These are phyloP conservation scores for Suillus paluster DNA, from an alignment of 768 basidiomycete species.

Conservation along the genomic window DNA sequence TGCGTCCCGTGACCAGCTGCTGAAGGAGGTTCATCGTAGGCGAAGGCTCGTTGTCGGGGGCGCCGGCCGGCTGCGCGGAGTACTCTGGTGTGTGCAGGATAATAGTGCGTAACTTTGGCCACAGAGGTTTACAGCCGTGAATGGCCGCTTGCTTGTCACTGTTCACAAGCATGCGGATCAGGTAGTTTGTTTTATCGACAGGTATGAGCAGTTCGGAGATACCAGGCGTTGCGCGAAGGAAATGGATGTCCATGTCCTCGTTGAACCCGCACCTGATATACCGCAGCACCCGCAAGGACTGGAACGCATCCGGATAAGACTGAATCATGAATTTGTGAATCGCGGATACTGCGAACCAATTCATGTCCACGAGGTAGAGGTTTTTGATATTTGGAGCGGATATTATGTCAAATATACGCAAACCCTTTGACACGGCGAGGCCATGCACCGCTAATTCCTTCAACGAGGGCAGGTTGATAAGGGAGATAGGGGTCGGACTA, in stretches of 20 bases:
- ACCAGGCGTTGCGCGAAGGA: conserved; percentile 36
- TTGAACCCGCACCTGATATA: conserved; percentile 37
- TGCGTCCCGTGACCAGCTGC: conserved; percentile 27
- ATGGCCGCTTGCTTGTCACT: conserved; percentile 39
- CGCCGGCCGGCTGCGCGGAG: conserved; percentile 20
- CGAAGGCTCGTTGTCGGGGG: conserved; percentile 34
- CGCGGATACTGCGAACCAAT: conserved; percentile 25
- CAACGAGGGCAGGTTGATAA: conserved; percentile 27
- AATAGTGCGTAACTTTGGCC: conserved; percentile 27
- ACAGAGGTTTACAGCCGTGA: conserved; percentile 32
- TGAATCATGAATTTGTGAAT: conserved; percentile 33
- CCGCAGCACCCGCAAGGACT: conserved; percentile 29
- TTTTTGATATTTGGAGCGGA: conserved; percentile 36
- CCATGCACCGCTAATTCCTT: conserved; percentile 37
- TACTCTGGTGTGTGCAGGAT: conserved; percentile 38
- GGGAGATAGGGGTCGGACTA: conserved; percentile 21
- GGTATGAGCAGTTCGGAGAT: conserved; percentile 36
- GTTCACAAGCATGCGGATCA: conserved; percentile 36
- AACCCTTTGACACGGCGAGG: conserved; percentile 30
- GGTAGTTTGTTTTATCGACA: conserved; percentile 33
- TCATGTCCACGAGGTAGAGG: conserved; percentile 36
- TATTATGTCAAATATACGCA: conserved; percentile 37
- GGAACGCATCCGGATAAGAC: conserved; percentile 33
- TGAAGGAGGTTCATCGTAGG: conserved; percentile 34
- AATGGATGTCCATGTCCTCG: conserved; percentile 34